Base-by-base conservation (phyloP, 176 grass and related monocot genomes). In the Triticum urartu region DNA sequence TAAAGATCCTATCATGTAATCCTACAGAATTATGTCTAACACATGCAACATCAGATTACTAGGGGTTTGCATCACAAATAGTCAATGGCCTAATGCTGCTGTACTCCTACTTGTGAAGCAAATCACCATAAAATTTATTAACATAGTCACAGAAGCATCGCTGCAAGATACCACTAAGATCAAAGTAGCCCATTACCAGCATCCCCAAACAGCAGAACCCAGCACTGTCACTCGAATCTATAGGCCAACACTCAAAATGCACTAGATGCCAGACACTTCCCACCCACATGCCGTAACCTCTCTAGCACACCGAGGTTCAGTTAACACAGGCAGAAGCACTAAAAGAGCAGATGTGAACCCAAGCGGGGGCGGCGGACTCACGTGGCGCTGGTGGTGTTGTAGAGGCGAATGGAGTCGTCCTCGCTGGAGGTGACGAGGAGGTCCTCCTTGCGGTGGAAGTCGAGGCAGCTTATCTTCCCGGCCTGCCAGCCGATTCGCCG, bases 391-490 rank as follows among this genome's bases (percentile, higher is more conserved):
- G 92, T 81, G 79, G 89, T 94, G 80, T 96, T 92, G 87, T 96
- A 99, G 25, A 96, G 90, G 79, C 89, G 94, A 79, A 99, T 85
- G 47, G 97, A 95, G 66, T 99, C 94, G 87, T 99, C 97, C 58
- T 94, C 94, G 74, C 97, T 91, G 21, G 97, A 89, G 63, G 92
- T 99, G 73, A 94, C 75, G 30, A 99, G 90, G 11, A 99, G 90
- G 58, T 99, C 97, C 62, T 99, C 97, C 77, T 88, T 93, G 66
- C 97, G 88, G 84, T 99, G 97, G 87, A 99, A 98, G 64, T 98
- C 97, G 38, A 95, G 84, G 87, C 88, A 98, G 89, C 71, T 98
- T 84, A 98, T 96, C 81, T 94, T 98, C 64, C 97, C 97, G 28
- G 33, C 77, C 94, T 98, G 82, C 80, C 36, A 42, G 9, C 28